A percentile compares a stretch with the other conserved stretches of the same genome.
These are phyloP conservation scores for Candida sithepensis DNA, from an alignment of 805 yeast species.

Conservation along the genomic window DNA sequence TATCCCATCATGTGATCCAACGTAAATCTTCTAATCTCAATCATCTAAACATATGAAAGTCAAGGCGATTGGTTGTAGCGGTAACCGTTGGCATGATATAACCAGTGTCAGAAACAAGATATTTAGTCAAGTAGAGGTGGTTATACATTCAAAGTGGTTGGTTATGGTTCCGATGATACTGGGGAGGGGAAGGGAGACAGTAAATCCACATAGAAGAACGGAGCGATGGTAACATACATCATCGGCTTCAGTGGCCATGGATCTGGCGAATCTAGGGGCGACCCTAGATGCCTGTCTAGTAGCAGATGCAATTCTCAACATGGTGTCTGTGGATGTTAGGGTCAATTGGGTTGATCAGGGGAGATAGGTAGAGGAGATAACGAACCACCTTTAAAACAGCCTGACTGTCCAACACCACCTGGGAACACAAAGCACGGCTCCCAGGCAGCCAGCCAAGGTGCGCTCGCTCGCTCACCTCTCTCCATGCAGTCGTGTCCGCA, in stretches of 20 bases:
- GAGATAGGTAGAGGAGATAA: not conserved
- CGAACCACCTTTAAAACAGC: too few relatives aligned
- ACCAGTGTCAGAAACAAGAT: too few relatives aligned
- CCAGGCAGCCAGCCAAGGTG: not conserved
- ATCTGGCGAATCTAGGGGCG: constrained; percentile 22
- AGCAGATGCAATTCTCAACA: constrained; percentile 23
- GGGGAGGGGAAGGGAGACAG: constrained; percentile 1
- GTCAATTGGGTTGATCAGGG: not conserved
- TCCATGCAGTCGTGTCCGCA: not conserved
- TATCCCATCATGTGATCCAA: too few relatives aligned
- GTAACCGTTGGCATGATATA: too few relatives aligned
- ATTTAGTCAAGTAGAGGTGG: too few relatives aligned
- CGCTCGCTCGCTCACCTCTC: too few relatives aligned
- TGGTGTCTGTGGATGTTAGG: constrained; percentile 2
- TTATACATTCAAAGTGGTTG: too few relatives aligned
- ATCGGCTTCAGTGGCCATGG: constrained; percentile 29
- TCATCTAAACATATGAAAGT: too few relatives aligned
- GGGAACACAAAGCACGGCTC: not conserved
- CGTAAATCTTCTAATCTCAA: too few relatives aligned
- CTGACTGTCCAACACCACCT: not conserved
- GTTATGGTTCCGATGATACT: too few relatives aligned
- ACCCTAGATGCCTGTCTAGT: constrained; percentile 14
- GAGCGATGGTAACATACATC: constrained; percentile 20
- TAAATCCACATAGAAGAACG: not conserved
- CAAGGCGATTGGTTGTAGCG: too few relatives aligned